Evolutionary conservation across 2,329 filamentous ascomycete species (phyloP).

Genomic region (Aureobasidium musti): DNA sequence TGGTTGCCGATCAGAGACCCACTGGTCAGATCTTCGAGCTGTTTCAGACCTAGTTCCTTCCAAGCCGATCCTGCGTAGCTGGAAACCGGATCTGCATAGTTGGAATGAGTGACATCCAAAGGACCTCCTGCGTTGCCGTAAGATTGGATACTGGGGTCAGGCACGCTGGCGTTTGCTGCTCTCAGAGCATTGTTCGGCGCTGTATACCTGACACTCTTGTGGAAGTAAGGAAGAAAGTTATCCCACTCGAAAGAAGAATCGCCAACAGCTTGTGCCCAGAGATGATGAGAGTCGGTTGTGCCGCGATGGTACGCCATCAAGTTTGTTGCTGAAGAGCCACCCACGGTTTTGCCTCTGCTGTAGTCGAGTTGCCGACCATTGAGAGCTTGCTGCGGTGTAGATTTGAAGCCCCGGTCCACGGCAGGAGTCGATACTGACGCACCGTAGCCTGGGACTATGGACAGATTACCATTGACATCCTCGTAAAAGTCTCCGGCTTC

Average conservation of each 20-base stretch:
- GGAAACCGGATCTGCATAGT: not conserved
- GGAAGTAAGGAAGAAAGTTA: slow-evolving; percentile 36
- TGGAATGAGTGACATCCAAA: not conserved
- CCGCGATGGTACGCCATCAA: not conserved
- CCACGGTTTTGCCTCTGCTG: no score
- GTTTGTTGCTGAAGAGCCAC: not conserved
- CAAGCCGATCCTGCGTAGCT: no score
- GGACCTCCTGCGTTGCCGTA: not conserved
- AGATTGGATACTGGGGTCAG: slow-evolving; percentile 27
- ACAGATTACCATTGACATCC: not conserved
- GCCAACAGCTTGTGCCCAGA: slow-evolving; percentile 40
- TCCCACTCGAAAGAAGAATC: slow-evolving; percentile 40
- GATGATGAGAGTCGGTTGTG: not conserved
- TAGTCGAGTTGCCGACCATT: no score
- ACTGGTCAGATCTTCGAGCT: not conserved
- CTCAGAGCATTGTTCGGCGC: slow-evolving; percentile 33
- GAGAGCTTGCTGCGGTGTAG: no score
- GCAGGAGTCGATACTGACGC: no score
- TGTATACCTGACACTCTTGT: slow-evolving; percentile 33
- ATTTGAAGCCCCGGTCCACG: no score
- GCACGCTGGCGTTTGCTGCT: slow-evolving; percentile 35
- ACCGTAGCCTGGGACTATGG: no score
- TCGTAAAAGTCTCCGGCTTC: not conserved
- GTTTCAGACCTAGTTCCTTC: no score
- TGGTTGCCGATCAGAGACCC: not conserved